Percentiles rank a stretch among this genome's conserved stretches.
Evolutionary conservation across 2,329 filamentous ascomycete genomes (phyloP).

Genomic region (Remersonia thermophila): DNA sequence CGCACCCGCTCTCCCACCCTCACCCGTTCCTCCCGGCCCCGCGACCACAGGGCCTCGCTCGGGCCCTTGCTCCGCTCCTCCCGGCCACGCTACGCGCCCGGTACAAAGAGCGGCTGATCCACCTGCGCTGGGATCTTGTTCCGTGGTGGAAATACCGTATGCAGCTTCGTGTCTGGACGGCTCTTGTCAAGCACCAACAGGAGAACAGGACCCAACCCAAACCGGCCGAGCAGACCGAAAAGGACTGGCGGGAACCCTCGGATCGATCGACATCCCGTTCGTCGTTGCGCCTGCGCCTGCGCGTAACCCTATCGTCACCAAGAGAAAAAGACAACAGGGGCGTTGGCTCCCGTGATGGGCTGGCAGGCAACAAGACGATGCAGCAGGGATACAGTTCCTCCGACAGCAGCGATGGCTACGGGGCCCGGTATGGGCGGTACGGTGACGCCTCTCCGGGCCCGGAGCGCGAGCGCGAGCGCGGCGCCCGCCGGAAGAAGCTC

Average conservation of each 20-base stretch:
- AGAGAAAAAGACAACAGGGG: too few species aligned
- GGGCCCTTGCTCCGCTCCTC: conserved; percentile 57
- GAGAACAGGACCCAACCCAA: too few species aligned
- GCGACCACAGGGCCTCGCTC: too few species aligned
- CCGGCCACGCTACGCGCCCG: conserved; percentile 48
- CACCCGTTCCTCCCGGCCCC: conserved; percentile 42
- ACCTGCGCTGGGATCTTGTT: conserved; percentile 63
- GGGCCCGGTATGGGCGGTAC: conserved; percentile 7
- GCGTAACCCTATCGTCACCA: too few species aligned
- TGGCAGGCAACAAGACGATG: neutral
- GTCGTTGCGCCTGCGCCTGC: too few species aligned
- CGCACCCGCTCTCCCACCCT: conserved; percentile 35
- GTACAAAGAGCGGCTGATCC: conserved; percentile 53
- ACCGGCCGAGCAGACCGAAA: too few species aligned
- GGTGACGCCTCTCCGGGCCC: neutral
- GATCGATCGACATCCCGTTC: too few species aligned
- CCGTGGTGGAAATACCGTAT: conserved; percentile 57
- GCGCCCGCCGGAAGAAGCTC: conserved; percentile 65
- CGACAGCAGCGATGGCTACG: neutral
- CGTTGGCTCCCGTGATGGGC: too few species aligned
- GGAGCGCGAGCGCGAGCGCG: conserved; percentile 40
- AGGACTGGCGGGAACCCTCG: too few species aligned
- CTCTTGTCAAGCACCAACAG: too few species aligned
- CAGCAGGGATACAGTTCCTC: conserved; percentile 17
- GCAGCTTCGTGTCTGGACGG: conserved; percentile 66